Evolutionary conservation across 768 basidiomycete genomes (phyloP).

Genomic region (Holtermanniella nyarrowii): DNA sequence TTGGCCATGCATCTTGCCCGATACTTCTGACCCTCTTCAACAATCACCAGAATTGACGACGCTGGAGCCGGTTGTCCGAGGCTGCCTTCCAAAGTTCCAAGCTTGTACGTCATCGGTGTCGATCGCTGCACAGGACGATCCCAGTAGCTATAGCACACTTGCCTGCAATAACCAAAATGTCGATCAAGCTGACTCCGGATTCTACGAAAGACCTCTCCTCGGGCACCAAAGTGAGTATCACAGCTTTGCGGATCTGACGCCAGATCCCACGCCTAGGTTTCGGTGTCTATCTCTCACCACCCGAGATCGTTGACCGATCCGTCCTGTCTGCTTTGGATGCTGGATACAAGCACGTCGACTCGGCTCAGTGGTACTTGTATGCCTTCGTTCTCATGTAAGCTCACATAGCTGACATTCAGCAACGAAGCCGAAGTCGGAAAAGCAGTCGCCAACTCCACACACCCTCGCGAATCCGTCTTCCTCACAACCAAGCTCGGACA

Average conservation of each 20-base stretch:
- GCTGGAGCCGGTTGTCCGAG: no score
- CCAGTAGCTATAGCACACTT: no score
- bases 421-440: slow-evolving; percentile 30
- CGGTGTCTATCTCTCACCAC: slow-evolving; percentile 37
- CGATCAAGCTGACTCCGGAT: no score
- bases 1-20: no score
- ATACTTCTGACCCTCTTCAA: no score
- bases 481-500: slow-evolving; percentile 36
- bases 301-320: slow-evolving; percentile 19
- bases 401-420: slow-evolving; percentile 4
- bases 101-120: no score
- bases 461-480: slow-evolving; percentile 23
- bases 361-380: slow-evolving; percentile 33
- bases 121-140: no score
- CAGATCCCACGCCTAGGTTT: slow-evolving; percentile 39
- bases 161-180: no score
- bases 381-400: background rate
- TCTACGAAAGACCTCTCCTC: no score
- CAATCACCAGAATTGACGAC: no score
- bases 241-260: background rate
- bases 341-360: slow-evolving; percentile 36
- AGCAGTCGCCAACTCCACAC: slow-evolving; percentile 9
- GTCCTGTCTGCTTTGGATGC: slow-evolving; percentile 25
- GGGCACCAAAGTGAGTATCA: background rate
- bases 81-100: no score